A percentile compares a stretch with the other conserved stretches of the same genome.
phyloP scores from a whole-genome alignment of 768 basidiomycete genomes.

The Boletus coccyginus region DNA sequence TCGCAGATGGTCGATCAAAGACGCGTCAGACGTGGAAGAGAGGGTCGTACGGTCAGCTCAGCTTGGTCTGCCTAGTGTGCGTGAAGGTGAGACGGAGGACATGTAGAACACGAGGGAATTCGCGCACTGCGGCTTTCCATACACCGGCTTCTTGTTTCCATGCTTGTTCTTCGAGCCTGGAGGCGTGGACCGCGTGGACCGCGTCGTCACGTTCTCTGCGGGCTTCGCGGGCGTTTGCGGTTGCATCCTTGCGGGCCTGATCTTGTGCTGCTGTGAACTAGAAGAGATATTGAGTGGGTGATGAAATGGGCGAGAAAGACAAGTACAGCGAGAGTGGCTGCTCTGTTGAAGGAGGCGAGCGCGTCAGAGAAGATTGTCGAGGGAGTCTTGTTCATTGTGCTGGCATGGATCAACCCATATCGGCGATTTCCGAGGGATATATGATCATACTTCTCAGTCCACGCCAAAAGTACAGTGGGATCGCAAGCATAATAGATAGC shows the following conservation, averaged over 20 bases:
- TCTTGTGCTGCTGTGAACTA: constrained; percentile 58
- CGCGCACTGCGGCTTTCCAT: constrained; percentile 50
- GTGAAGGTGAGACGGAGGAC: constrained; percentile 7
- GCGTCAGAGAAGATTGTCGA: constrained; percentile 41
- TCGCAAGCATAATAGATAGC: constrained; percentile 15
- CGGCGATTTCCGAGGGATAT: constrained; percentile 21
- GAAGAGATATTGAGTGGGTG: background rate
- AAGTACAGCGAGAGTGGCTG: constrained; percentile 40
- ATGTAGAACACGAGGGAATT: constrained; percentile 3
- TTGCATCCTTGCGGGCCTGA: constrained; percentile 50
- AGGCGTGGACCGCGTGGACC: constrained; percentile 43
- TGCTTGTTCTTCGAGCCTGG: constrained; percentile 44
- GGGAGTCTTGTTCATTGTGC: constrained; percentile 32
- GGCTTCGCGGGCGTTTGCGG: constrained; percentile 45
- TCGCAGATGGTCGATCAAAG: background rate
- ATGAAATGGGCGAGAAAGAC: background rate
- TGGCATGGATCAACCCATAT: constrained; percentile 12
- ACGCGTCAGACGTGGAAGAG: background rate
- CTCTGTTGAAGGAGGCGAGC: constrained; percentile 39
- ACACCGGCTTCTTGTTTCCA: constrained; percentile 43
- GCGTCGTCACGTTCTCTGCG: constrained; percentile 50
- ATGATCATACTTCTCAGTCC: background rate
- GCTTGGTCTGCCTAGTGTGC: constrained; percentile 48
- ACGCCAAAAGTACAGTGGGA: background rate
- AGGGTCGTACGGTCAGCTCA: constrained; percentile 48